A percentile compares a stretch with the other conserved stretches of the same genome.
Evolutionary conservation across 2,329 filamentous ascomycete species (phyloP).

Genomic region (Curvularia eragrostidis): DNA sequence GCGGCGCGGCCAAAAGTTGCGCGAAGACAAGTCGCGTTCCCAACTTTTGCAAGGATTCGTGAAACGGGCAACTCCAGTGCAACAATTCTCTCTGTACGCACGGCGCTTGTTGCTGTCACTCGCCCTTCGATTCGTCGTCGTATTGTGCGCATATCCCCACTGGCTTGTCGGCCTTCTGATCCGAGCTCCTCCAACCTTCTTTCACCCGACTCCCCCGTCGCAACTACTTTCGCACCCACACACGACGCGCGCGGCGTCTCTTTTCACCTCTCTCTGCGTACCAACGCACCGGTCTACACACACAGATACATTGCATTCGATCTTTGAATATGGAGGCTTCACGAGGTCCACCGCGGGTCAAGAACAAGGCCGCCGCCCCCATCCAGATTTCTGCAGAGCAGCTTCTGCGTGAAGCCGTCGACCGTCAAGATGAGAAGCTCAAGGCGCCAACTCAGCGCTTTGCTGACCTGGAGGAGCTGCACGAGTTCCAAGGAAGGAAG

Average conservation of each 20-base stretch:
- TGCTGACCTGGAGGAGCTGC: slow-evolving; percentile 94
- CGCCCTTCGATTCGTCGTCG: background rate
- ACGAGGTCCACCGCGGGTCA: slow-evolving; percentile 92
- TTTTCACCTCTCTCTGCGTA: too few relatives aligned
- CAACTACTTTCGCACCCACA: slow-evolving; percentile 1
- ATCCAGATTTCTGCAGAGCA: slow-evolving; percentile 92
- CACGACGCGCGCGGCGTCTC: slow-evolving; percentile 7
- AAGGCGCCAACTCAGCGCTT: slow-evolving; percentile 94
- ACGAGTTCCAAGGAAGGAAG: slow-evolving; percentile 96
- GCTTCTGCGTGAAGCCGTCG: slow-evolving; percentile 94
- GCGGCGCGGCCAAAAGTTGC: slow-evolving; percentile 27
- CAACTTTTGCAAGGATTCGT: background rate
- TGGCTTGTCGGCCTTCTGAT: slow-evolving; percentile 9
- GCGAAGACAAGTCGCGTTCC: slow-evolving; percentile 14
- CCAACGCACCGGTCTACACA: background rate
- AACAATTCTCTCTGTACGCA: background rate
- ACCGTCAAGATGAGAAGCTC: slow-evolving; percentile 87
- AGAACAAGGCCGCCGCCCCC: slow-evolving; percentile 94
- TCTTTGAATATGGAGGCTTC: slow-evolving; percentile 75
- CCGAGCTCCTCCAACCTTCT: slow-evolving; percentile 15
- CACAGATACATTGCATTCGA: background rate
- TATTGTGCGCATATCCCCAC: background rate
- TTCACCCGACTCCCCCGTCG: slow-evolving; percentile 14
- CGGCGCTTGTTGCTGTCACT: background rate
- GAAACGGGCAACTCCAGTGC: slow-evolving; percentile 1